phyloP scores from a whole-genome alignment of 176 grass and related monocot genomes.

The Zoysia pacifica region DNA sequence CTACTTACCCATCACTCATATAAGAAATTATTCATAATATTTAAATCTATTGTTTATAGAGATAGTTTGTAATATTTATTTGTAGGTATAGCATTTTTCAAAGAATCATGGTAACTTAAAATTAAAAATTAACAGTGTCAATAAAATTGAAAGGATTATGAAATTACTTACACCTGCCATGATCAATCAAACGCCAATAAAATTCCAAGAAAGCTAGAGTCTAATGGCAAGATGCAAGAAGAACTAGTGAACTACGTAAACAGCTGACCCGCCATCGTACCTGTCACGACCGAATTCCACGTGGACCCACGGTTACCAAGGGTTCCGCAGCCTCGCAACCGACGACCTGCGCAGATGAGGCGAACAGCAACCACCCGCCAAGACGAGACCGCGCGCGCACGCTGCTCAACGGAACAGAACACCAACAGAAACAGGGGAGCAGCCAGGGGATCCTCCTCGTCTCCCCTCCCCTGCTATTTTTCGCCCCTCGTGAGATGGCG shows the following conservation, averaged over 20 bases:
- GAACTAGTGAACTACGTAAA: not conserved
- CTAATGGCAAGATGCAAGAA: no score
- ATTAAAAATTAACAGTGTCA: no score
- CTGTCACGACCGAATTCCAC: not conserved
- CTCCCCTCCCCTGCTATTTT: not conserved
- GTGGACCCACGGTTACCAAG: conserved; percentile 11
- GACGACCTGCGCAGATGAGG: conserved; percentile 36
- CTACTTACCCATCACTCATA: no score
- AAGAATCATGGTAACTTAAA: no score
- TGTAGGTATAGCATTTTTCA: no score
- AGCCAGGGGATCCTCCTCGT: not conserved
- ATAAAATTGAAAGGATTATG: no score
- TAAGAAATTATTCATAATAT: no score
- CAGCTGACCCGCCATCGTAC: not conserved
- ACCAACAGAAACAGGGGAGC: not conserved
- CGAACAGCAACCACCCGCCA: conserved; percentile 51
- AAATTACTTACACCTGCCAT: no score
- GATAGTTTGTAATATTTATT: no score
- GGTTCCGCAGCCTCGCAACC: conserved; percentile 14
- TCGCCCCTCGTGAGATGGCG: conserved; percentile 7
- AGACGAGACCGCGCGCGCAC: conserved; percentile 37
- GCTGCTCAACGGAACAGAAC: not conserved
- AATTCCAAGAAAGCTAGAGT: no score
- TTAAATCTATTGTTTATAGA: no score
- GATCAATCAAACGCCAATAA: no score